Conservation (phyloP, 73 alveolate genomes). For the Tetrahymena thermophila region DNA sequence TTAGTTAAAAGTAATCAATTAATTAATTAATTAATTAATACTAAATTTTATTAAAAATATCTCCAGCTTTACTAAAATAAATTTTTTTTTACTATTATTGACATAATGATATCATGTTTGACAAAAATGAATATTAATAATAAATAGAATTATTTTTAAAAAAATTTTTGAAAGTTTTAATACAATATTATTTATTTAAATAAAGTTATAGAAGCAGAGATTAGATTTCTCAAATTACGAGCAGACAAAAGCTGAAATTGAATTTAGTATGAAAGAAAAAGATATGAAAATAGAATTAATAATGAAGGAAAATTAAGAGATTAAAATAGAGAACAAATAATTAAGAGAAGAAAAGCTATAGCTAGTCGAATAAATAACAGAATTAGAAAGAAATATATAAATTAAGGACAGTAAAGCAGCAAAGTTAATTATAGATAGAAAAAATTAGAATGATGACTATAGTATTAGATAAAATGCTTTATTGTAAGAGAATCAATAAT, state of each 20-base stretch:
- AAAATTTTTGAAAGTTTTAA: no score
- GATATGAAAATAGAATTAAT: not conserved
- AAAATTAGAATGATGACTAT: not conserved
- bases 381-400: not conserved
- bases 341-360: not conserved
- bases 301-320: not conserved
- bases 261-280: not conserved
- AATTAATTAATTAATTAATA: no score
- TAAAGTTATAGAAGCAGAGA: not conserved
- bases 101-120: no score
- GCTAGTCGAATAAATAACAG: not conserved
- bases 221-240: not conserved
- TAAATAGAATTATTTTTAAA: no score
- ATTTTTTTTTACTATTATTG: not conserved
- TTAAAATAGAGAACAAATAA: not conserved
- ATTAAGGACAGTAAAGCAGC: not conserved
- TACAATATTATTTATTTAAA: not conserved
- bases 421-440: not conserved
- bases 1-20: not conserved
- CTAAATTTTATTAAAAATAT: no score
- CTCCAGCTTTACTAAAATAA: no score
- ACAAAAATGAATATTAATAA: no score
- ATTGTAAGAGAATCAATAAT: not conserved
- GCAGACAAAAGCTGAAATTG: not conserved
- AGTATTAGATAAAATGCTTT: not conserved